Percentiles rank a stretch among this genome's conserved stretches.
Conservation (phyloP, 257 asterid genomes). For the Capsicum baccatum region DNA sequence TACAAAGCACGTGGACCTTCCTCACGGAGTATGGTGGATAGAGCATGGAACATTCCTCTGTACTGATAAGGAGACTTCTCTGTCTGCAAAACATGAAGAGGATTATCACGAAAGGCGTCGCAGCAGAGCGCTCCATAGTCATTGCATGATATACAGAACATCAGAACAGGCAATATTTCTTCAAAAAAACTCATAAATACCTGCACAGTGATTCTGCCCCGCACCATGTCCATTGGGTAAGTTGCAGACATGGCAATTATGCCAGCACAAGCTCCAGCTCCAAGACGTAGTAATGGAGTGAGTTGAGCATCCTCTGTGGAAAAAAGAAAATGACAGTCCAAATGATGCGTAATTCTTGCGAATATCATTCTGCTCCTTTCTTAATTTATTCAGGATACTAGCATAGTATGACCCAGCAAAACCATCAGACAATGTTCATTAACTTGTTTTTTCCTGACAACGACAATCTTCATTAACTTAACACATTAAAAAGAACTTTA, state of each 20-base stretch:
- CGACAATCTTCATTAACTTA: background rate
- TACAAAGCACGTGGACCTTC: constrained; percentile 96
- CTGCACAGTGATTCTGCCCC: constrained; percentile 97
- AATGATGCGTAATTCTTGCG: constrained; percentile 15
- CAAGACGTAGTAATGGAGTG: constrained; percentile 89
- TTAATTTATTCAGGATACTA: background rate
- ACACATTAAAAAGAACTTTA: constrained; percentile 5
- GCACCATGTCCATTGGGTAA: constrained; percentile 99
- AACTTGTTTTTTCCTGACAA: no score
- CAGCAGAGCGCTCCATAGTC: constrained; percentile 15
- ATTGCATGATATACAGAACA: background rate
- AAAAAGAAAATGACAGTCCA: constrained; percentile 28
- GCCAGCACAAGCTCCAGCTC: constrained; percentile 99
- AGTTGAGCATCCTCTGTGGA: constrained; percentile 81
- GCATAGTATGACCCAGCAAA: background rate
- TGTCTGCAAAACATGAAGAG: constrained; percentile 60
- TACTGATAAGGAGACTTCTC: constrained; percentile 87
- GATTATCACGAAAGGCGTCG: constrained; percentile 21
- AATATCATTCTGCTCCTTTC: background rate
- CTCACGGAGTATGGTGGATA: constrained; percentile 94
- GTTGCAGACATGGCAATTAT: constrained; percentile 99
- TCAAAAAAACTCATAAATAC: constrained; percentile 43
- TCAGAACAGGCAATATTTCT: constrained; percentile 6
- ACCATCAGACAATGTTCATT: background rate
- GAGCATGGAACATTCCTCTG: constrained; percentile 93